Conservation (phyloP, 192 early-diverging fungal species). For the Chytriomyces sp. region DNA sequence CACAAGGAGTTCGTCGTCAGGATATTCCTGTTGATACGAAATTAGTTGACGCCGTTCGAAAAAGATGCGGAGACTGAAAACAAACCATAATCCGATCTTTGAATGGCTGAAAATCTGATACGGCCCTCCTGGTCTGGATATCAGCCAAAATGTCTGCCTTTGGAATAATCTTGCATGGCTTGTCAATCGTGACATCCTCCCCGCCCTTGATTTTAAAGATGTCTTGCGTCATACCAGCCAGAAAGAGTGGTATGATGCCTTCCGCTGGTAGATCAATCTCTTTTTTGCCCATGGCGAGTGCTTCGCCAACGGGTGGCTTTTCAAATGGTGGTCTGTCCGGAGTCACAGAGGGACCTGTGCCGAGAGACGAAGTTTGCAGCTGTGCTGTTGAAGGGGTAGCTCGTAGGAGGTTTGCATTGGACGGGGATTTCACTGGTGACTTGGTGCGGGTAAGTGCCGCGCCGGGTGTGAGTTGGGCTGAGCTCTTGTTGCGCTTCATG, state of each 20-base stretch:
- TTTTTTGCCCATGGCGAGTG: constrained; percentile 12
- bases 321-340: neutral
- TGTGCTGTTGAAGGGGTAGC: too few relatives aligned
- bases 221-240: constrained; percentile 55
- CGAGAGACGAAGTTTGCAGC: neutral
- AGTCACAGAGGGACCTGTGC: neutral
- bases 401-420: too few relatives aligned
- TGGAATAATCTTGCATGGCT: constrained; percentile 56
- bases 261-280: constrained; percentile 11
- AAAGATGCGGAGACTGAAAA: neutral
- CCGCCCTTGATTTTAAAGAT: constrained; percentile 56
- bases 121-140: constrained; percentile 50
- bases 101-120: constrained; percentile 60
- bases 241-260: constrained; percentile 57
- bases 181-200: constrained; percentile 54
- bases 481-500: neutral
- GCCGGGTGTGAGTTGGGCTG: neutral
- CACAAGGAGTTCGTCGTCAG: constrained; percentile 59
- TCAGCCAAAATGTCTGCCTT: constrained; percentile 62
- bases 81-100: constrained; percentile 52
- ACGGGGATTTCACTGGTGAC: too few relatives aligned
- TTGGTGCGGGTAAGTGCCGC: too few relatives aligned
- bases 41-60: neutral
- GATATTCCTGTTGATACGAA: constrained; percentile 48
- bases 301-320: constrained; percentile 12